These are phyloP conservation scores for Didymella pinodella DNA, from an alignment of 2,329 filamentous ascomycete genomes.

Conservation along the genomic window DNA sequence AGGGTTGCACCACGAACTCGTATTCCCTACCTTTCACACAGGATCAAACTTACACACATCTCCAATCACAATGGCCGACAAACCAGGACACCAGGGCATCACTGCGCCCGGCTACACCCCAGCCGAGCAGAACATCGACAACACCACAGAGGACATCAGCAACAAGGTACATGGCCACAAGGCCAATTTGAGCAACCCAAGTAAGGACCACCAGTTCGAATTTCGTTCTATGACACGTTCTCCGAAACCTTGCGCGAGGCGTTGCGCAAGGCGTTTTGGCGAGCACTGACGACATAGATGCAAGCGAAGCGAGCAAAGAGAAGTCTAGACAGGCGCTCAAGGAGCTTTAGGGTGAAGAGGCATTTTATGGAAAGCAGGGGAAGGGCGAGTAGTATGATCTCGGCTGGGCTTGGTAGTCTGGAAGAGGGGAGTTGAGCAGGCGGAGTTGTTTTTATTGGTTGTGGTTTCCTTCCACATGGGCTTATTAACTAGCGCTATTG, in stretches of 20 bases:
- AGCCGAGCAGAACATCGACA: slow-evolving; percentile 25
- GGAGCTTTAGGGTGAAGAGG: slow-evolving; percentile 54
- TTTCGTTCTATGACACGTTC: not conserved
- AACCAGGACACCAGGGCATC: slow-evolving; percentile 20
- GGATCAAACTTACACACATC: too few species aligned
- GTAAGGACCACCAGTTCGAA: slow-evolving; percentile 34
- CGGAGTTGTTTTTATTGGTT: too few species aligned
- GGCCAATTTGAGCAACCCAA: slow-evolving; percentile 58
- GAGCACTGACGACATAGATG: not conserved
- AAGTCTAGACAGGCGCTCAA: slow-evolving; percentile 54
- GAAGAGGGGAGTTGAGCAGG: too few species aligned
- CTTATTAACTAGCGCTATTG: too few species aligned
- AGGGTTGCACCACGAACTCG: too few species aligned
- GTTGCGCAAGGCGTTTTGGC: not conserved
- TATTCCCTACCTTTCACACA: too few species aligned
- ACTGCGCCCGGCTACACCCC: slow-evolving; percentile 22
- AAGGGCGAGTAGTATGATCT: slow-evolving; percentile 47
- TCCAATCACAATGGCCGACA: slow-evolving; percentile 4
- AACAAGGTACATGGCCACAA: slow-evolving; percentile 52
- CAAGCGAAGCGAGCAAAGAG: slow-evolving; percentile 52
- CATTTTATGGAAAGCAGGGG: slow-evolving; percentile 55
- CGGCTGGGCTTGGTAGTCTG: not conserved
- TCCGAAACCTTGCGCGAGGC: not conserved
- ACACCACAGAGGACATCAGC: slow-evolving; percentile 26
- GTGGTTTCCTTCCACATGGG: too few species aligned